phyloP scores from a whole-genome alignment of 352 stramenopile species.

The Phytophthora quininea region DNA sequence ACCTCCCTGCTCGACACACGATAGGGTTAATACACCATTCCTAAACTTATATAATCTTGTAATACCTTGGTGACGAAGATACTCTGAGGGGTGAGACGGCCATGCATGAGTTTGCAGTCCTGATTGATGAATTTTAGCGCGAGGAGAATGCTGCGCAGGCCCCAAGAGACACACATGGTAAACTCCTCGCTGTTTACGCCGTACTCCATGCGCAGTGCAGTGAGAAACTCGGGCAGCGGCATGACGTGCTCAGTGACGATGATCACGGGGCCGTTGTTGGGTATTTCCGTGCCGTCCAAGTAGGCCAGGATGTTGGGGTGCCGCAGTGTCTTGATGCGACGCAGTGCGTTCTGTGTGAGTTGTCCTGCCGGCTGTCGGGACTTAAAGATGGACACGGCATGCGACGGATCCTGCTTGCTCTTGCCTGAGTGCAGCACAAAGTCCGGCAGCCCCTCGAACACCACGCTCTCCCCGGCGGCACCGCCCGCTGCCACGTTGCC shows the following conservation, averaged over 20 bases:
- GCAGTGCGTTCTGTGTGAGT: slow-evolving; percentile 91
- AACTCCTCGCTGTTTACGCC: slow-evolving; percentile 68
- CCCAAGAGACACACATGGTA: slow-evolving; percentile 92
- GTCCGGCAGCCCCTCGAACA: slow-evolving; percentile 71
- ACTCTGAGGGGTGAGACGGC: slow-evolving; percentile 86
- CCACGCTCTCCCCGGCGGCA: slow-evolving; percentile 41
- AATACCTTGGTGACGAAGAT: slow-evolving; percentile 94
- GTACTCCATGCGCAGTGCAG: slow-evolving; percentile 69
- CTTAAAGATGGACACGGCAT: slow-evolving; percentile 93
- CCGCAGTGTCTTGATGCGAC: slow-evolving; percentile 92
- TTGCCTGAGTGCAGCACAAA: slow-evolving; percentile 89
- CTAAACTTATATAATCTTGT: background rate
- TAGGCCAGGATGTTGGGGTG: slow-evolving; percentile 95
- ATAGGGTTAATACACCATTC: background rate
- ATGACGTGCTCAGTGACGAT: slow-evolving; percentile 95
- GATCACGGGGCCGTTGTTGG: slow-evolving; percentile 88
- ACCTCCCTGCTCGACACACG: slow-evolving; percentile 57
- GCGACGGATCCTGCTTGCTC: slow-evolving; percentile 79
- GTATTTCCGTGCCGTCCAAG: slow-evolving; percentile 78
- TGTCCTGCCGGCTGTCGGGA: slow-evolving; percentile 77
- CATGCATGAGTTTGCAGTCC: slow-evolving; percentile 94
- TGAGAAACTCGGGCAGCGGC: slow-evolving; percentile 90
- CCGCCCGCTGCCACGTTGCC: slow-evolving; percentile 50
- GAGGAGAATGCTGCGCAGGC: slow-evolving; percentile 91
- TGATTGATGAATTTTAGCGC: slow-evolving; percentile 94